phyloP scores from a whole-genome alignment of 768 basidiomycete species.

The Amanita polypyramis region DNA sequence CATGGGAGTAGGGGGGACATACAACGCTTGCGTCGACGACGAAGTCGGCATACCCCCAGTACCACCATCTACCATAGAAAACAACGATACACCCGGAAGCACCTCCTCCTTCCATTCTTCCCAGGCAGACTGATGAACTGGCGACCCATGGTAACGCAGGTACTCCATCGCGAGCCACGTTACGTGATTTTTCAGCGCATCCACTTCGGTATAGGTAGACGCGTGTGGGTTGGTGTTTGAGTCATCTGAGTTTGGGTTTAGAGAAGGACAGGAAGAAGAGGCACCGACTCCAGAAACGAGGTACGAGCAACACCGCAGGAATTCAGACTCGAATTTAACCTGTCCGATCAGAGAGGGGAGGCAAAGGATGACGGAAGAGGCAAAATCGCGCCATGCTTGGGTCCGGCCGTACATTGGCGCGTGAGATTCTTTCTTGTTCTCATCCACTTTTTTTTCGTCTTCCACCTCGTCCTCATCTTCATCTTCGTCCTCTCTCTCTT shows the following conservation, averaged over 20 bases:
- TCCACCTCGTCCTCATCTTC: conserved; percentile 10
- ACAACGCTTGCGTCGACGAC: conserved; percentile 43
- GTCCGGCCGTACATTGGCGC: conserved; percentile 13
- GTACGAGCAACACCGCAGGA: conserved; percentile 54
- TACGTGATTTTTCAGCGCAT: conserved; percentile 34
- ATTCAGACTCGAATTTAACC: conserved; percentile 57
- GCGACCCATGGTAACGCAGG: conserved; percentile 41
- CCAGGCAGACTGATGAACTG: conserved; percentile 46
- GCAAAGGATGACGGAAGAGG: conserved; percentile 48
- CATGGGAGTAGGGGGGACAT: conserved; percentile 33
- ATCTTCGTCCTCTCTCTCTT: neutral
- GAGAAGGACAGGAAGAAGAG: too few species aligned
- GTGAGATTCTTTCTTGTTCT: conserved; percentile 7
- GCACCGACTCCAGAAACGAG: conserved; percentile 43
- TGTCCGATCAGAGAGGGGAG: conserved; percentile 48
- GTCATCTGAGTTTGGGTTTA: too few species aligned
- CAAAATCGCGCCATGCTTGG: conserved; percentile 48
- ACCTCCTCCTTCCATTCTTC: conserved; percentile 43
- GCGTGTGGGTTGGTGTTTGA: too few species aligned
- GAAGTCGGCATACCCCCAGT: conserved; percentile 29
- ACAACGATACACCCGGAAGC: conserved; percentile 29
- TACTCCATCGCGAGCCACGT: conserved; percentile 62
- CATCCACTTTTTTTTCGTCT: conserved; percentile 11
- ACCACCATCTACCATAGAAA: conserved; percentile 20
- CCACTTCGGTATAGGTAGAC: conserved; percentile 18